These are phyloP conservation scores for Allomyces javanicus DNA, from an alignment of 192 early-diverging fungal species.

Conservation along the genomic window DNA sequence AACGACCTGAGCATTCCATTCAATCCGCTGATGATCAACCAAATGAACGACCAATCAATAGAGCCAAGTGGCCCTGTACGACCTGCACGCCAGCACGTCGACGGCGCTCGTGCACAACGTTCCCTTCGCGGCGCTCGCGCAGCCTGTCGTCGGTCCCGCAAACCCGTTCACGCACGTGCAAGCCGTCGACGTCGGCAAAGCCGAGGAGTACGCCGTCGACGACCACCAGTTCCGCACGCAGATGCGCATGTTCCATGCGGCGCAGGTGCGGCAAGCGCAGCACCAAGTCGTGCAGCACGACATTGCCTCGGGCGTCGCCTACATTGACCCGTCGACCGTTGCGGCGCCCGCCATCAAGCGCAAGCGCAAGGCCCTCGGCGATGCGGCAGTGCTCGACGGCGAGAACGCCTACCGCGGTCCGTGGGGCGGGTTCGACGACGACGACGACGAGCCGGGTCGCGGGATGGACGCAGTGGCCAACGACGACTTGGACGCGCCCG, in stretches of 20 bases:
- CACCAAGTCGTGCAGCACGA: not conserved
- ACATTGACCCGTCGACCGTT: slow-evolving; percentile 5
- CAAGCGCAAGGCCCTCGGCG: slow-evolving; percentile 56
- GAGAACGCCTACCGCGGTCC: slow-evolving; percentile 67
- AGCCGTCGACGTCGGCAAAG: not conserved
- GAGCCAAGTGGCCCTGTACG: not conserved
- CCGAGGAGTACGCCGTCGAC: not conserved
- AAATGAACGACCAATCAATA: too few species aligned
- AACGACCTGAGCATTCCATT: too few species aligned
- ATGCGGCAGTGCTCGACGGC: slow-evolving; percentile 50
- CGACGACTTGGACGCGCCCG: not conserved
- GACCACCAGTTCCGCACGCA: not conserved
- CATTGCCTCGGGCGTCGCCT: not conserved
- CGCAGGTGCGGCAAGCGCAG: not conserved
- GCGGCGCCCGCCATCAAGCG: slow-evolving; percentile 14
- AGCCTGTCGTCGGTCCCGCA: not conserved
- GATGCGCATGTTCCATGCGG: not conserved
- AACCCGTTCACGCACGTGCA: not conserved
- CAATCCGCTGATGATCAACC: too few species aligned
- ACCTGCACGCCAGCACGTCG: not conserved
- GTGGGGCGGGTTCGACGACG: slow-evolving; percentile 84
- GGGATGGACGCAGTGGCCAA: slow-evolving; percentile 28
- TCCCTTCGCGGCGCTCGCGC: not conserved
- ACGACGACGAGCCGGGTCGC: slow-evolving; percentile 38
- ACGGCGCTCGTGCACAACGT: not conserved